Evolutionary conservation across 1,284 basidiomycete species (phyloP).

Genomic region (Irpex sp.): DNA sequence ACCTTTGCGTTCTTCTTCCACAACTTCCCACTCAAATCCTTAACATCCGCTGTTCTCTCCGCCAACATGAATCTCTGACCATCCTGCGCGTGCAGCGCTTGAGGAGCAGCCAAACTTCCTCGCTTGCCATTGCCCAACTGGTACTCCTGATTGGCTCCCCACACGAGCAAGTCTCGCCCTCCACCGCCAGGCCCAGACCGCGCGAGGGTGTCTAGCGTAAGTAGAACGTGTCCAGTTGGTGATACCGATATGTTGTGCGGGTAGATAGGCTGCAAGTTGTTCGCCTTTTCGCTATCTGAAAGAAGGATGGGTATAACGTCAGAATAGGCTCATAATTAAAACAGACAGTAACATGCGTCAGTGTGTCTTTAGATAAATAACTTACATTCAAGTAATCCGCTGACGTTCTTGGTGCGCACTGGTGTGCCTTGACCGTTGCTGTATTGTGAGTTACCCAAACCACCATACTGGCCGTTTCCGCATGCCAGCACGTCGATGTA

Average conservation of each 20-base stretch:
- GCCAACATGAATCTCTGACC: conserved; percentile 58
- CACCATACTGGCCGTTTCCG: conserved; percentile 85
- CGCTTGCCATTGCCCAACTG: conserved; percentile 87
- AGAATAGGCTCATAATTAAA: no score
- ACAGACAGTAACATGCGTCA: no score
- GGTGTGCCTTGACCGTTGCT: conserved; percentile 74
- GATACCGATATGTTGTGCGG: conserved; percentile 73
- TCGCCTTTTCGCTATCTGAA: conserved; percentile 65
- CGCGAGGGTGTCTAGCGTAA: conserved; percentile 66
- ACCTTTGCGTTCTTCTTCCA: conserved; percentile 67
- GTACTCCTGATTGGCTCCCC: conserved; percentile 71
- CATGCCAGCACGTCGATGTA: conserved; percentile 76
- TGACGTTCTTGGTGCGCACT: conserved; percentile 76
- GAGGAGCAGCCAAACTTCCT: conserved; percentile 70
- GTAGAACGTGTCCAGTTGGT: conserved; percentile 75
- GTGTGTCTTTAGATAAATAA: conserved; percentile 1
- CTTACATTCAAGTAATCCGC: conserved; percentile 83
- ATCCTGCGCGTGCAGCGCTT: conserved; percentile 45
- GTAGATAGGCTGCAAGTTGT: conserved; percentile 62
- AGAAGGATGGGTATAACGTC: not conserved
- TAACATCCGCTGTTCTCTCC: conserved; percentile 47
- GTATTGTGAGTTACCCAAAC: conserved; percentile 81
- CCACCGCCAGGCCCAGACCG: conserved; percentile 43
- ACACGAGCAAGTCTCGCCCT: conserved; percentile 61
- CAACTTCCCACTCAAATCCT: conserved; percentile 52